Evolutionary conservation across 805 yeast genomes (phyloP).

Genomic region (Jamesozyma rosinii): DNA sequence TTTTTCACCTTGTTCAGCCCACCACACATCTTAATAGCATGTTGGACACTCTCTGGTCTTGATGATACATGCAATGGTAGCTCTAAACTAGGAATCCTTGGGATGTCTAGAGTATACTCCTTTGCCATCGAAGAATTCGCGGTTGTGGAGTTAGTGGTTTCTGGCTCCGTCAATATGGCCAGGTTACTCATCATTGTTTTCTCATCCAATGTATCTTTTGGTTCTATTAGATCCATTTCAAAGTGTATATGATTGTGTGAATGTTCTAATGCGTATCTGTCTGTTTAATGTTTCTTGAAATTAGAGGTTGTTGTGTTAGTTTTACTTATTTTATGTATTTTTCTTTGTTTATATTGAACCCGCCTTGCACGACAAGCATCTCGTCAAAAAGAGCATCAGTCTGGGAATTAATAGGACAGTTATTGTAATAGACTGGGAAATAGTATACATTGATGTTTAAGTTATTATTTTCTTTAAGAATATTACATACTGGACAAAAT

Average conservation of each 20-base stretch:
- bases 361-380: background rate
- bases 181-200: background rate
- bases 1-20: conserved; percentile 37
- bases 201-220: background rate
- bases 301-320: too few species aligned
- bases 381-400: background rate
- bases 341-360: background rate
- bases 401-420: too few species aligned
- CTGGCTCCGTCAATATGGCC: background rate
- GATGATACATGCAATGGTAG: conserved; percentile 57
- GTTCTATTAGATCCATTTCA: background rate
- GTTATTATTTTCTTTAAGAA: background rate
- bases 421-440: too few species aligned
- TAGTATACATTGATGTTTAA: background rate
- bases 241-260: too few species aligned
- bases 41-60: conserved; percentile 38
- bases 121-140: conserved; percentile 34
- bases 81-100: conserved; percentile 67
- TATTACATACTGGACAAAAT: background rate
- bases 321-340: background rate
- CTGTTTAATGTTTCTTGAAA: too few species aligned
- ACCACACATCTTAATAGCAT: conserved; percentile 63
- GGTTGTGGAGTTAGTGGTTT: background rate
- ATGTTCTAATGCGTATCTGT: too few species aligned
- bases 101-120: conserved; percentile 58